Conservation (phyloP, 140 eudicot species). For the Senecio squalidus region DNA sequence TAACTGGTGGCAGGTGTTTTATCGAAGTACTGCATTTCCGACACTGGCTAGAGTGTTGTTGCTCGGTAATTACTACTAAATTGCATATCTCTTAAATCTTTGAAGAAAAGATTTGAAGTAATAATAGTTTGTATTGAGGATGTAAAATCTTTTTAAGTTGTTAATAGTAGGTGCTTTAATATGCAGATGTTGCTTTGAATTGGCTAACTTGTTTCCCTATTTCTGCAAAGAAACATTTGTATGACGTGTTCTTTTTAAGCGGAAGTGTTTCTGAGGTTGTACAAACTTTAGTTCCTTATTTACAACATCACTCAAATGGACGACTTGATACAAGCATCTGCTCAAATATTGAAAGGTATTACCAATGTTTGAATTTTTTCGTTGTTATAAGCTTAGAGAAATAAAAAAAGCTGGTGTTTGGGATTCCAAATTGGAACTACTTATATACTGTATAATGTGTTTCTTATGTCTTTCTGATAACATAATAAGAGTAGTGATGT, state of each 20-base stretch:
- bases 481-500: neutral
- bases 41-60: constrained; percentile 61
- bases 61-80: constrained; percentile 38
- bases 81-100: neutral
- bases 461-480: no score
- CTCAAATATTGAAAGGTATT: constrained; percentile 83
- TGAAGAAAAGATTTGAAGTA: neutral
- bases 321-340: constrained; percentile 33
- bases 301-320: constrained; percentile 43
- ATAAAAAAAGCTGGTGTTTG: no score
- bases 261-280: constrained; percentile 64
- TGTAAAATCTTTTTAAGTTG: neutral
- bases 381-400: neutral
- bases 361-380: neutral
- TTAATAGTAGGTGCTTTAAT: constrained; percentile 13
- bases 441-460: no score
- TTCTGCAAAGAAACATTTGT: constrained; percentile 70
- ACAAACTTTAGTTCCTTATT: constrained; percentile 65
- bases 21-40: constrained; percentile 59
- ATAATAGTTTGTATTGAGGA: neutral
- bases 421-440: no score
- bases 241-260: constrained; percentile 63
- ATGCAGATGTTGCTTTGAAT: constrained; percentile 72
- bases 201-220: constrained; percentile 84
- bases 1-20: constrained; percentile 61